Evolutionary conservation across 176 grass and related monocot species (phyloP).

Genomic region (Phragmites australis): DNA sequence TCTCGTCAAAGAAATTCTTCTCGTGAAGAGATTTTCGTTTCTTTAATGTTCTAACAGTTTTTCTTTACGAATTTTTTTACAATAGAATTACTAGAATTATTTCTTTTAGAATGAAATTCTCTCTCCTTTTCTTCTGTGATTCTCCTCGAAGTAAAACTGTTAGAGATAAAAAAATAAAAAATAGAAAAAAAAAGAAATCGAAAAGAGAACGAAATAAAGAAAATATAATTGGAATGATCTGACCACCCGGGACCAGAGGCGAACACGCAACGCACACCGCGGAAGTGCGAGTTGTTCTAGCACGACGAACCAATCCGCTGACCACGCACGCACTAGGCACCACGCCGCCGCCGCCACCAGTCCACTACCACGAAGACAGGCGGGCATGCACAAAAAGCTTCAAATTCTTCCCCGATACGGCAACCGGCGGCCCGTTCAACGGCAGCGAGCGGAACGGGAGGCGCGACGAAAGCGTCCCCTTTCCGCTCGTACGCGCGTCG

Average conservation of each 20-base stretch:
- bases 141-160: too few relatives aligned
- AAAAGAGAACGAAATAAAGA: too few relatives aligned
- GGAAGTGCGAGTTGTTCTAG: background rate
- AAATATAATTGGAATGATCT: too few relatives aligned
- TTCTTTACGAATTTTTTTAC: too few relatives aligned
- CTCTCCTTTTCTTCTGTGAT: too few relatives aligned
- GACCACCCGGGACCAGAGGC: conserved; percentile 18
- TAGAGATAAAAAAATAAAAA: too few relatives aligned
- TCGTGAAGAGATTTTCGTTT: too few relatives aligned
- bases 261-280: conserved; percentile 36
- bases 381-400: background rate
- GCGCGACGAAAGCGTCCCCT: background rate
- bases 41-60: too few relatives aligned
- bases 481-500: conserved; percentile 5
- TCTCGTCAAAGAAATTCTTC: too few relatives aligned
- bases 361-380: background rate
- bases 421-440: conserved; percentile 38
- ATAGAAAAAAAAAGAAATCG: too few relatives aligned
- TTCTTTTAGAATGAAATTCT: too few relatives aligned
- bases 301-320: background rate
- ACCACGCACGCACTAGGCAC: background rate
- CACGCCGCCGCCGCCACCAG: background rate
- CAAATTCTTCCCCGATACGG: conserved; percentile 39
- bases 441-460: background rate
- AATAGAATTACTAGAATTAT: too few relatives aligned